Base-by-base conservation (phyloP, 257 asterid genomes). In the Paraleonurus japonicus region DNA sequence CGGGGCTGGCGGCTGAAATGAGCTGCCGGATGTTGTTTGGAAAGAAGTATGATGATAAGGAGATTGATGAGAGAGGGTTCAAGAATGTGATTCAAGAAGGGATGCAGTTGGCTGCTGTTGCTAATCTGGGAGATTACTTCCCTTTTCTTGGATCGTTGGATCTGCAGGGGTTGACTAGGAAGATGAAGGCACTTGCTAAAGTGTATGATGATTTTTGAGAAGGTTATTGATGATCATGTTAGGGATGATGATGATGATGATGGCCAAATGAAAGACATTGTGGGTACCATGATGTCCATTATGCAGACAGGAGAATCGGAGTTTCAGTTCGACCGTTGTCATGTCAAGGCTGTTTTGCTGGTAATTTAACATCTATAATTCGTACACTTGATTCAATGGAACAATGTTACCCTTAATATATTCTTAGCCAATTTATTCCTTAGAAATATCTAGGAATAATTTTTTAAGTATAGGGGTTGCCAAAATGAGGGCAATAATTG, bases 21-120 rank as follows among this genome's bases (percentile, higher is more conserved):
- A 86, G 87, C 67, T 86, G 87, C 11, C 63, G 80, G 39, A 81
- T 86, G 89, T 78, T 84, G 69, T 79, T 83, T 53, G 89, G 89
- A 0, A 87, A 76, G 76, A 87, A 79, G 67, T 87, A 84, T 5
- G 75, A 63, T 22, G 82, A 87, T 48, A 68, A 62, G 41, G 90
- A 83, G 24, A 66, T 83, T 4, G 81, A 79, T 43, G 88, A 85
- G 73, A 79, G 79, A 61, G 93, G 93, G 9, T 85, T 87, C 71
- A 80, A 76, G 35, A 59, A 17, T 13, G 83, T 83, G 51, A 73
- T 85, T 12, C 80, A 81, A 24, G 83, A 87, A 33, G 88, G 71
- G 13, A 83, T 82, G 80, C 71, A 59, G 12, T 54, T 83, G 0
- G 67, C 69, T 2, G 86, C 83, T 0, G 50, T 61, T 5, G 86